Evolutionary conservation across 805 yeast species (phyloP).

Genomic region (Saccharomyces kudriavzevii): DNA sequence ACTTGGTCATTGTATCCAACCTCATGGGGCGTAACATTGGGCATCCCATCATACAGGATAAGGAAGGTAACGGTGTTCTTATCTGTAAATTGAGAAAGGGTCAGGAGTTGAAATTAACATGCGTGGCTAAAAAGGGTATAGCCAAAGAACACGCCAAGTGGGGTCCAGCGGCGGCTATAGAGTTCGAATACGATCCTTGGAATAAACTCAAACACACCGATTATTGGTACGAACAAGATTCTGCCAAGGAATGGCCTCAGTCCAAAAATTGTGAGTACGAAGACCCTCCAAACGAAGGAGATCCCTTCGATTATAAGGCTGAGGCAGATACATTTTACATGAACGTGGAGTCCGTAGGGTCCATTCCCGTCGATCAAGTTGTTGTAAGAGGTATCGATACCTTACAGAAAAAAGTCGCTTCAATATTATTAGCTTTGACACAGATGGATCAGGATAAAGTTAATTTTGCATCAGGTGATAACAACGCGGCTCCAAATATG

Average conservation of each 20-base stretch:
- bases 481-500: conserved; percentile 23
- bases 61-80: conserved; percentile 73
- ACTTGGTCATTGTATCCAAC: conserved; percentile 43
- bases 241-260: conserved; percentile 88
- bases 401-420: conserved; percentile 84
- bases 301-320: conserved; percentile 76
- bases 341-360: conserved; percentile 89
- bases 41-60: conserved; percentile 75
- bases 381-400: conserved; percentile 77
- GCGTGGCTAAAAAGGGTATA: conserved; percentile 96
- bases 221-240: conserved; percentile 89
- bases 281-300: conserved; percentile 86
- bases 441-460: conserved; percentile 35
- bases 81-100: conserved; percentile 86
- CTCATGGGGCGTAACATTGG: conserved; percentile 48
- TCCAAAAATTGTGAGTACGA: conserved; percentile 88
- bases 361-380: conserved; percentile 81
- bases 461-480: conserved; percentile 29
- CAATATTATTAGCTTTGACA: conserved; percentile 65
- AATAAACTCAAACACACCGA: conserved; percentile 93
- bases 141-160: conserved; percentile 98
- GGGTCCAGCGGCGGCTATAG: conserved; percentile 94
- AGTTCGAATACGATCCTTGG: conserved; percentile 98
- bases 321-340: conserved; percentile 74
- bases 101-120: conserved; percentile 80